phyloP scores from a whole-genome alignment of 345 rosid genomes.

The Adansonia digitata region DNA sequence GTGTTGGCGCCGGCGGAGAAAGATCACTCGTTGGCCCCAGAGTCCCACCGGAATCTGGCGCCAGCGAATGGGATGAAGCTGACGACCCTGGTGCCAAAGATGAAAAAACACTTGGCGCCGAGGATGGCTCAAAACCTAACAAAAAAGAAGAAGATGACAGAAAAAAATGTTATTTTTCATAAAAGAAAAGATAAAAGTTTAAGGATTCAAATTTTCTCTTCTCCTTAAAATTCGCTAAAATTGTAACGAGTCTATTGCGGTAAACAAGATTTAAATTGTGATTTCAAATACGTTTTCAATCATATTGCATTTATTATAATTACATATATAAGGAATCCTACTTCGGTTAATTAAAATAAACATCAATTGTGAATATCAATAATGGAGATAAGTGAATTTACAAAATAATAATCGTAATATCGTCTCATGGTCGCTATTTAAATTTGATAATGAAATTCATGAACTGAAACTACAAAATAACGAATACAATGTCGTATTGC shows the following conservation, averaged over 20 bases:
- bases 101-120: constrained; percentile 3
- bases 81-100: not conserved
- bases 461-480: no score
- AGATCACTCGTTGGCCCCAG: not conserved
- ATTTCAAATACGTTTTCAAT: no score
- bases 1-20: constrained; percentile 6
- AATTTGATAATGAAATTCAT: no score
- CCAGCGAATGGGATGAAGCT: not conserved
- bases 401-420: not conserved
- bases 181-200: not conserved
- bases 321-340: no score
- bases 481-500: no score
- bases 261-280: no score
- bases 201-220: not conserved
- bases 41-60: not conserved
- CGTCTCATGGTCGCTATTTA: not conserved
- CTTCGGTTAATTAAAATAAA: no score
- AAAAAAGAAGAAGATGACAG: not conserved
- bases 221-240: no score
- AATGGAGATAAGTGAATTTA: no score
- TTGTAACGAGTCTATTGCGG: no score
- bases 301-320: no score
- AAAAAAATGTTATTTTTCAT: not conserved
- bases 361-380: no score
- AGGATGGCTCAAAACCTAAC: constrained; percentile 29